A percentile compares a stretch with the other conserved stretches of the same genome.
phyloP scores from a whole-genome alignment of 768 basidiomycete species.

The Lentinus tigrinus region DNA sequence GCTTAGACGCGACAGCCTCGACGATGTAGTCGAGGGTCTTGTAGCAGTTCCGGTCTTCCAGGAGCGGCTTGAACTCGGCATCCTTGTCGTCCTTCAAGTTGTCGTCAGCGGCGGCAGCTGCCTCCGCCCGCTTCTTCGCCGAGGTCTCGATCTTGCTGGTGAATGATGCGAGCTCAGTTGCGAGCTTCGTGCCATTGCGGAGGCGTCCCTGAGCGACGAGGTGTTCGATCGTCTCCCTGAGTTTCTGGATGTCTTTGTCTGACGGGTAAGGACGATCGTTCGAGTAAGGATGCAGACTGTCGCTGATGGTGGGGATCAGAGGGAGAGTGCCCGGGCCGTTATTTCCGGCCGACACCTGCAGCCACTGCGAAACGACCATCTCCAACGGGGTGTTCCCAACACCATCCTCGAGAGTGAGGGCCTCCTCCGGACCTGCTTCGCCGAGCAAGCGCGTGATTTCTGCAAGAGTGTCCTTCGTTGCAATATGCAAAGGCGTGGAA shows the following conservation, averaged over 20 bases:
- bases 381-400: conserved; percentile 34
- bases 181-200: conserved; percentile 21
- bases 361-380: conserved; percentile 18
- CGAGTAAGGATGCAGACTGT: background rate
- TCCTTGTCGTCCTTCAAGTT: background rate
- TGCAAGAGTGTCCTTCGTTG: conserved; percentile 35
- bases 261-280: background rate
- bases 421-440: conserved; percentile 36
- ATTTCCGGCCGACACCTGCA: conserved; percentile 4
- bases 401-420: conserved; percentile 46
- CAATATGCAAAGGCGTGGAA: conserved; percentile 51
- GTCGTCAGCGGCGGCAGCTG: background rate
- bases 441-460: conserved; percentile 41
- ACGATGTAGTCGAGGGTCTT: conserved; percentile 12
- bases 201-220: conserved; percentile 18
- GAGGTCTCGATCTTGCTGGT: conserved; percentile 16
- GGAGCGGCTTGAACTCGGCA: background rate
- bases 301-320: background rate
- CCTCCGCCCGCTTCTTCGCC: conserved; percentile 2
- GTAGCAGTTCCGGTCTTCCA: background rate
- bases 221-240: conserved; percentile 11
- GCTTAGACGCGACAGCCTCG: conserved; percentile 8
- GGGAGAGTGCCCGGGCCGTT: background rate
- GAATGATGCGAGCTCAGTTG: conserved; percentile 18
- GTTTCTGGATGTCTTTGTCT: conserved; percentile 10